These are phyloP conservation scores for Ambrosiella beaveri DNA, from an alignment of 2,329 filamentous ascomycete species.

Conservation along the genomic window DNA sequence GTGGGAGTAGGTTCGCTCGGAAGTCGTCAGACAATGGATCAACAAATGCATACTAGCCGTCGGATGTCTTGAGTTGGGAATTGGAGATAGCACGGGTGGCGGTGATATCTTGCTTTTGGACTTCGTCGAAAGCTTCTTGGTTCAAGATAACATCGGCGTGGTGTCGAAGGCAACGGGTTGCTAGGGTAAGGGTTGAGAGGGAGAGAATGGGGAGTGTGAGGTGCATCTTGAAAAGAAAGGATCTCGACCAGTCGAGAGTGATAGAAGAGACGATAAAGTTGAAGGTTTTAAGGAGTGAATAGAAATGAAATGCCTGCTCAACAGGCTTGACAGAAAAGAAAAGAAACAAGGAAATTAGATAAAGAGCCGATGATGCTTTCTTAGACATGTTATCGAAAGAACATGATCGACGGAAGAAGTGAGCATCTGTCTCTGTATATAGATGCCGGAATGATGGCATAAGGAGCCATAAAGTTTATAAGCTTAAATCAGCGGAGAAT, in stretches of 20 bases:
- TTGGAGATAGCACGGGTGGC: slow-evolving; percentile 28
- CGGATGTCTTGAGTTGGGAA: slow-evolving; percentile 27
- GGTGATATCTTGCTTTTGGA: slow-evolving; percentile 27
- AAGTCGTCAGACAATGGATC: slow-evolving; percentile 31
- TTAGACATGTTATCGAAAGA: background rate
- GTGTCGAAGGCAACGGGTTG: slow-evolving; percentile 13
- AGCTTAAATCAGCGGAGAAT: background rate
- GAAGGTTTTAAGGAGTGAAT: background rate
- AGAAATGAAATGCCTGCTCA: background rate
- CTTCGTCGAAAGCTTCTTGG: slow-evolving; percentile 26
- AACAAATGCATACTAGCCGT: slow-evolving; percentile 29
- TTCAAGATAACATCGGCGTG: slow-evolving; percentile 26
- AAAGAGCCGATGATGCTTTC: background rate
- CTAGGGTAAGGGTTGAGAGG: background rate
- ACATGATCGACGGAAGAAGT: background rate
- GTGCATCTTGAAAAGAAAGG: background rate
- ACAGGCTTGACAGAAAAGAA: background rate
- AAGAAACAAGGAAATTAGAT: background rate
- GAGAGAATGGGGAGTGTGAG: background rate
- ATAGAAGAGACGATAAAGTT: background rate
- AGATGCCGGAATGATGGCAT: background rate
- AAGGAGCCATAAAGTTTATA: background rate
- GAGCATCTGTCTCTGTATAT: background rate
- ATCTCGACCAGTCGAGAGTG: background rate
- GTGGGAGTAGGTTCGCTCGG: slow-evolving; percentile 29